These are phyloP conservation scores for Hibiscus tridactylites DNA, from an alignment of 345 rosid genomes.

Conservation along the genomic window DNA sequence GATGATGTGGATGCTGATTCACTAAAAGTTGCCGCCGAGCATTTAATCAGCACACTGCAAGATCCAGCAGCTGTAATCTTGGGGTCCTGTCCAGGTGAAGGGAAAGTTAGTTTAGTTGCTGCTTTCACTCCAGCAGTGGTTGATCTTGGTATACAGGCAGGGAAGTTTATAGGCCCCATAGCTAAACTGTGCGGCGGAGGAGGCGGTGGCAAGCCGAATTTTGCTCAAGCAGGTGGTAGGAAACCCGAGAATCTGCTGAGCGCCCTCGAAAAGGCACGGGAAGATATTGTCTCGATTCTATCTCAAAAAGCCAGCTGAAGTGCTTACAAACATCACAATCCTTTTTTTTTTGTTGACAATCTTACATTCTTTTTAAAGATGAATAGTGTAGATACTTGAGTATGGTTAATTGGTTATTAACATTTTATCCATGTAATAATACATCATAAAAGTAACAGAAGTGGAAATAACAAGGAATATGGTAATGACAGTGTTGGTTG, in stretches of 20 bases:
- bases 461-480: too few relatives aligned
- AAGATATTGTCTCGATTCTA: slow-evolving; percentile 47
- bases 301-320: slow-evolving; percentile 45
- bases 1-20: slow-evolving; percentile 80
- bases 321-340: not conserved
- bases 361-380: not conserved
- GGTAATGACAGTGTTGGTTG: too few relatives aligned
- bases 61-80: slow-evolving; percentile 75
- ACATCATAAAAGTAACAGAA: too few relatives aligned
- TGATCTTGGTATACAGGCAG: slow-evolving; percentile 74
- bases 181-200: slow-evolving; percentile 91
- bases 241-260: slow-evolving; percentile 60
- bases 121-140: slow-evolving; percentile 74
- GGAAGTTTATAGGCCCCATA: slow-evolving; percentile 60
- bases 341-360: not conserved
- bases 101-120: slow-evolving; percentile 88
- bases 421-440: too few relatives aligned
- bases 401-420: too few relatives aligned
- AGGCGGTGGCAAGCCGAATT: slow-evolving; percentile 90
- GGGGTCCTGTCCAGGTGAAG: slow-evolving; percentile 80
- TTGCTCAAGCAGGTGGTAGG: slow-evolving; percentile 95
- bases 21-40: slow-evolving; percentile 75
- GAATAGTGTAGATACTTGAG: not conserved
- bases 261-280: slow-evolving; percentile 70
- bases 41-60: slow-evolving; percentile 51